These are phyloP conservation scores for Moesziomyces antarcticus DNA, from an alignment of 1,284 basidiomycete genomes.

Conservation along the genomic window DNA sequence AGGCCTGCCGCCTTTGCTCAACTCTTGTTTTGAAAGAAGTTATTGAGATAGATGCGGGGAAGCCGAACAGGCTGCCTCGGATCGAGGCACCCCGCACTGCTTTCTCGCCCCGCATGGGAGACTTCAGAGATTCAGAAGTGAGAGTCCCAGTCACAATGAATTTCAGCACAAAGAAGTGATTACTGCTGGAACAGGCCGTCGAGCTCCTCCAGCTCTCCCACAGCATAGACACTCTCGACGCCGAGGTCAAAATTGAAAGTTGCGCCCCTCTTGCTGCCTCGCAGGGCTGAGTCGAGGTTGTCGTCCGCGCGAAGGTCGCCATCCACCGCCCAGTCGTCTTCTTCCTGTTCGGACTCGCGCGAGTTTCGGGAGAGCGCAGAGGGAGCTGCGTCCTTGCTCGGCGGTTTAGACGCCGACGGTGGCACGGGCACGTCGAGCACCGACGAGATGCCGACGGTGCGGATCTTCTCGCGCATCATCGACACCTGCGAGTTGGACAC, in stretches of 20 bases:
- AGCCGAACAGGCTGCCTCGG: not conserved
- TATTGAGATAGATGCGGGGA: not conserved
- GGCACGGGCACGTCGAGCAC: slow-evolving; percentile 56
- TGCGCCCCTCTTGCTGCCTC: slow-evolving; percentile 54
- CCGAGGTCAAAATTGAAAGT: slow-evolving; percentile 70
- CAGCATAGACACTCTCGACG: slow-evolving; percentile 66
- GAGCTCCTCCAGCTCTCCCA: slow-evolving; percentile 53
- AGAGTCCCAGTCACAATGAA: not conserved
- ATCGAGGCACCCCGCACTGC: not conserved
- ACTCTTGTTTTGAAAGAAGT: not conserved
- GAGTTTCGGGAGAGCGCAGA: slow-evolving; percentile 21
- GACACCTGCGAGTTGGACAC: slow-evolving; percentile 74
- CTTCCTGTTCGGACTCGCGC: not conserved
- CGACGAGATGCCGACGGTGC: slow-evolving; percentile 81
- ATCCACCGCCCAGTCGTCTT: slow-evolving; percentile 39
- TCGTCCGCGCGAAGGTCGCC: slow-evolving; percentile 18
- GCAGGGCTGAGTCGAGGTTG: slow-evolving; percentile 2
- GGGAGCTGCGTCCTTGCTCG: slow-evolving; percentile 33
- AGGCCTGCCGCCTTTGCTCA: not conserved
- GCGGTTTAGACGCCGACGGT: slow-evolving; percentile 28
- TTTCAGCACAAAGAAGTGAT: not conserved
- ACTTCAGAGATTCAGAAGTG: not conserved
- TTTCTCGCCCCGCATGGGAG: not conserved
- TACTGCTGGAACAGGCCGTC: slow-evolving; percentile 46
- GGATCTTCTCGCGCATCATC: slow-evolving; percentile 80